Conservation (phyloP, 441 rosid species). For the Euphorbia celastroides region DNA sequence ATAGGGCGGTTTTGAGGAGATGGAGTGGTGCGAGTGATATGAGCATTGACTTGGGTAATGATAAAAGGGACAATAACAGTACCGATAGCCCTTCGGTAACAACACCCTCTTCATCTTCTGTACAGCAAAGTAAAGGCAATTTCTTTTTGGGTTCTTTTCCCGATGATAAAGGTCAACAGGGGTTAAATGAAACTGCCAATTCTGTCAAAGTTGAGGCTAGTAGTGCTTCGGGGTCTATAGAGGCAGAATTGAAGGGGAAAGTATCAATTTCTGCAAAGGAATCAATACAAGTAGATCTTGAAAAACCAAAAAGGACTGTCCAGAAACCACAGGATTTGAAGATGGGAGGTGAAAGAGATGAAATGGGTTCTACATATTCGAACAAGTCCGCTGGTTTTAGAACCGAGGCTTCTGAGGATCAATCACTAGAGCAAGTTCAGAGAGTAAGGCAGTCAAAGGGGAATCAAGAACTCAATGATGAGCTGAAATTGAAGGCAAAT, state of each 20-base stretch:
- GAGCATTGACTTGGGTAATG: slow-evolving; percentile 90
- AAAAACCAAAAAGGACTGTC: slow-evolving; percentile 43
- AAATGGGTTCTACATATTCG: slow-evolving; percentile 32
- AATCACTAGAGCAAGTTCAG: slow-evolving; percentile 56
- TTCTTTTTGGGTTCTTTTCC: slow-evolving; percentile 27
- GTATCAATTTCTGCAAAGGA: slow-evolving; percentile 33
- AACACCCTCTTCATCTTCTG: slow-evolving; percentile 59
- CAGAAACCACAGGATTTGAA: slow-evolving; percentile 56
- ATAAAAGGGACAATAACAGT: slow-evolving; percentile 44
- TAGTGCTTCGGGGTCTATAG: slow-evolving; percentile 31
- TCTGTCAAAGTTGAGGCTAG: slow-evolving; percentile 35
- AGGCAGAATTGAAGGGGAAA: slow-evolving; percentile 37
- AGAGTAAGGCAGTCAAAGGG: slow-evolving; percentile 80
- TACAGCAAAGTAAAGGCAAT: slow-evolving; percentile 29
- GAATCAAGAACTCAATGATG: slow-evolving; percentile 84
- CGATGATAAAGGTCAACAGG: slow-evolving; percentile 36
- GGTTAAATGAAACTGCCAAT: slow-evolving; percentile 28
- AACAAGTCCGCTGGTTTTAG: slow-evolving; percentile 33
- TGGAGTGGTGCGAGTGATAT: slow-evolving; percentile 99
- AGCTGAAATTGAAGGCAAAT: slow-evolving; percentile 87
- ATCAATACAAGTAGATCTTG: slow-evolving; percentile 37
- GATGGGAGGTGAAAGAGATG: slow-evolving; percentile 47
- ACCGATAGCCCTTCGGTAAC: slow-evolving; percentile 59
- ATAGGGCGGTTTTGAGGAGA: slow-evolving; percentile 80
- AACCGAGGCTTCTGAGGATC: slow-evolving; percentile 38